Evolutionary conservation across 306 rosid genomes (phyloP).

Genomic region (Vachellia collinsii): DNA sequence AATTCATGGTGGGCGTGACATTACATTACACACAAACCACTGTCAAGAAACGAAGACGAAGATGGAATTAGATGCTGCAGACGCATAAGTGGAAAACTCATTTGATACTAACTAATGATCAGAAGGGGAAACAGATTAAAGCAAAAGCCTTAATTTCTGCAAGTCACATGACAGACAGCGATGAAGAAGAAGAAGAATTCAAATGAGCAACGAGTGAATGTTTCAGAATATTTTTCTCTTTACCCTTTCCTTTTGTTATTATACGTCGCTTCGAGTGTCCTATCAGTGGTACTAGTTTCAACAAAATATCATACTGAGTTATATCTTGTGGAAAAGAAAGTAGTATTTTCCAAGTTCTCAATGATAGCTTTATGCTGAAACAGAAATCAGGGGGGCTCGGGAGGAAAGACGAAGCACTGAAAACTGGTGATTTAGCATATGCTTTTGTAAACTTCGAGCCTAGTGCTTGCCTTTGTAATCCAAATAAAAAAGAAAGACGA

Average conservation of each 20-base stretch:
- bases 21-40: not conserved
- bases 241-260: slow-evolving; percentile 27
- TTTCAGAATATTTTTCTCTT: slow-evolving; percentile 37
- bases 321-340: not conserved
- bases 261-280: slow-evolving; percentile 26
- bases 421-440: too few species aligned
- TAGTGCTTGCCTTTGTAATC: too few species aligned
- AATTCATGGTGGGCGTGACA: slow-evolving; percentile 27
- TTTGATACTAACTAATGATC: slow-evolving; percentile 35
- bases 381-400: not conserved
- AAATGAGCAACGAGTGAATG: not conserved
- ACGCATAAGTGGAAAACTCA: slow-evolving; percentile 41
- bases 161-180: slow-evolving; percentile 42
- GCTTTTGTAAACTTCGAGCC: too few species aligned
- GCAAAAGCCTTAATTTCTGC: slow-evolving; percentile 26
- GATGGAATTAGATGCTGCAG: slow-evolving; percentile 47
- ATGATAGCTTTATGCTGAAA: not conserved
- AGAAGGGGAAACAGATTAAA: slow-evolving; percentile 27
- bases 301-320: not conserved
- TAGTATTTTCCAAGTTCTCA: not conserved
- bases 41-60: slow-evolving; percentile 24
- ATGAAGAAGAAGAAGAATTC: slow-evolving; percentile 16
- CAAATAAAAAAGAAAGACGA: not conserved
- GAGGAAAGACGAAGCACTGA: not conserved
- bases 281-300: slow-evolving; percentile 12